Percentiles rank a stretch among this genome's conserved stretches.
phyloP scores from a whole-genome alignment of 192 early-diverging fungal genomes.

The Dispira simplex region DNA sequence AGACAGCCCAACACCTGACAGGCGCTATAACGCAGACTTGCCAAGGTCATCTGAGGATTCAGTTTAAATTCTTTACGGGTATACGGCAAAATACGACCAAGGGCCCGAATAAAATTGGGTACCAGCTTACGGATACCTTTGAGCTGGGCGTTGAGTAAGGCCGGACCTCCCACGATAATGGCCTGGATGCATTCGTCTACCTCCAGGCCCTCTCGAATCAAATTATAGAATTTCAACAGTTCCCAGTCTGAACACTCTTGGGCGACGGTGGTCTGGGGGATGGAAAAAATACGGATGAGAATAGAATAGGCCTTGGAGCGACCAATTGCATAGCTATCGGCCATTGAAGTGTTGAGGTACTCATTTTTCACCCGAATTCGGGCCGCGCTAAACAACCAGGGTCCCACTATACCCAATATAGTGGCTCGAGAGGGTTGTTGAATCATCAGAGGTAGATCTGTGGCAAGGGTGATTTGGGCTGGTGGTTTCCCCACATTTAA shows the following conservation, averaged over 20 bases:
- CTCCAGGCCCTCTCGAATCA: constrained; percentile 39
- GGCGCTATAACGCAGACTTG: not conserved
- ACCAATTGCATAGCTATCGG: not conserved
- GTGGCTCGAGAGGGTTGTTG: constrained; percentile 53
- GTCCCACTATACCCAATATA: constrained; percentile 66
- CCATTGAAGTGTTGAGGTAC: constrained; percentile 2
- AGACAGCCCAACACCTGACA: not conserved
- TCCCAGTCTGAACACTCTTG: constrained; percentile 26
- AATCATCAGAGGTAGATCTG: constrained; percentile 3
- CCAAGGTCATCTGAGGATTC: not conserved
- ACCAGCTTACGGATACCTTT: constrained; percentile 56
- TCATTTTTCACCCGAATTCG: constrained; percentile 15
- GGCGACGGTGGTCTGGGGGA: constrained; percentile 13
- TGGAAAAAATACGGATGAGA: not conserved
- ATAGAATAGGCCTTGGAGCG: constrained; percentile 3
- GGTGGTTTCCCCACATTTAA: constrained; percentile 14
- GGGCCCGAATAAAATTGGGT: constrained; percentile 53
- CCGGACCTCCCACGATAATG: constrained; percentile 42
- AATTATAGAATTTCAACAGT: constrained; percentile 52
- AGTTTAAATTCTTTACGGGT: constrained; percentile 19
- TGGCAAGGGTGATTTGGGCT: not conserved
- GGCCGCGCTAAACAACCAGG: constrained; percentile 60
- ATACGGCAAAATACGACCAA: constrained; percentile 42
- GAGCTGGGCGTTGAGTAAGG: constrained; percentile 47
- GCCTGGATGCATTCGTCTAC: constrained; percentile 44